phyloP scores from a whole-genome alignment of 176 grass and related monocot species.

The Puccinellia tenuiflora region DNA sequence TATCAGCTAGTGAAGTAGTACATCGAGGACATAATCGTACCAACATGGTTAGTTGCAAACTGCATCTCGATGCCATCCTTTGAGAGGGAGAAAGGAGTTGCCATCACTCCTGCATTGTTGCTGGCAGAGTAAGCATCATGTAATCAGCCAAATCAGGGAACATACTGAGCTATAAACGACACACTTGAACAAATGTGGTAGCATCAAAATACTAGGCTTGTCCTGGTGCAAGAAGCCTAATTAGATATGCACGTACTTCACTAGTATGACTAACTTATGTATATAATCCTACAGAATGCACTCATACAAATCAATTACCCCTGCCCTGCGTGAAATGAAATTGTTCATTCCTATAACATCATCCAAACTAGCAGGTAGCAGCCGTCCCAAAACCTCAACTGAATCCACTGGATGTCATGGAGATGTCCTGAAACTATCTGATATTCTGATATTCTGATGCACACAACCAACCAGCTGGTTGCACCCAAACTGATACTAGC shows the following conservation, averaged over 20 bases:
- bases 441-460: no score
- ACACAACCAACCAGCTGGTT: neutral
- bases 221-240: neutral
- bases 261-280: neutral
- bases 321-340: neutral
- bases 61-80: constrained; percentile 90
- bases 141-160: neutral
- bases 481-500: neutral
- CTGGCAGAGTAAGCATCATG: constrained; percentile 29
- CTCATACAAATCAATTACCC: neutral
- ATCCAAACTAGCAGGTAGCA: neutral
- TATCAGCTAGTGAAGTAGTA: neutral
- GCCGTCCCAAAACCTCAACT: neutral
- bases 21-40: constrained; percentile 19
- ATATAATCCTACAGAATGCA: neutral
- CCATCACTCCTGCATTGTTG: constrained; percentile 94
- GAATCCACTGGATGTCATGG: neutral
- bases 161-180: neutral
- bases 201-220: neutral
- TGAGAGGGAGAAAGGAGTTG: constrained; percentile 78
- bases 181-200: neutral
- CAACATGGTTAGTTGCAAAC: constrained; percentile 92
- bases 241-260: neutral
- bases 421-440: neutral
- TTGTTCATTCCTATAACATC: neutral